These are phyloP conservation scores for Populus euphratica DNA, from an alignment of 345 rosid genomes.

Conservation along the genomic window DNA sequence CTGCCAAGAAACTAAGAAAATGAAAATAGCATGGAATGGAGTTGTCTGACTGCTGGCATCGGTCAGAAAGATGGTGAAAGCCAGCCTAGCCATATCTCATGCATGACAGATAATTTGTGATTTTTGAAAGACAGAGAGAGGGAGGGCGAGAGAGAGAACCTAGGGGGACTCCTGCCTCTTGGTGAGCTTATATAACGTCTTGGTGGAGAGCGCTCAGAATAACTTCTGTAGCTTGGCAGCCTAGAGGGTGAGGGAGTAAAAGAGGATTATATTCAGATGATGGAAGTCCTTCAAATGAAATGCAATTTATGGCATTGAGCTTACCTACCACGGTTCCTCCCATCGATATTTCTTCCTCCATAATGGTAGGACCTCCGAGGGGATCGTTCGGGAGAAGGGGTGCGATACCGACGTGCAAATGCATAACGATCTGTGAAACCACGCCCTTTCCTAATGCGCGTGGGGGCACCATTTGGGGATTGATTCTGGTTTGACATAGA, in stretches of 20 bases:
- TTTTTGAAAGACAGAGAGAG: not conserved
- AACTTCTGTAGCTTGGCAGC: constrained; percentile 54
- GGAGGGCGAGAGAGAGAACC: constrained; percentile 40
- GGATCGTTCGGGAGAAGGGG: constrained; percentile 85
- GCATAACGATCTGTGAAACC: constrained; percentile 91
- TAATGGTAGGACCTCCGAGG: constrained; percentile 47
- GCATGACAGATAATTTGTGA: not conserved
- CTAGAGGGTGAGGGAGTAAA: constrained; percentile 28
- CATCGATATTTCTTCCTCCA: constrained; percentile 60
- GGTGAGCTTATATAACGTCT: constrained; percentile 66
- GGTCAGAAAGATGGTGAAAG: not conserved
- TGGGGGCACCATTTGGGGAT: constrained; percentile 49
- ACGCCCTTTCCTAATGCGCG: constrained; percentile 91
- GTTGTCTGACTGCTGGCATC: not conserved
- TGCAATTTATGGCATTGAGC: constrained; percentile 5
- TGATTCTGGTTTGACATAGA: constrained; percentile 29
- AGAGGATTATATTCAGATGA: not conserved
- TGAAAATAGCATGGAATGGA: not conserved
- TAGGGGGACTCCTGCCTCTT: constrained; percentile 75
- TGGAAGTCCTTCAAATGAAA: not conserved
- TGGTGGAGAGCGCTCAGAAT: constrained; percentile 45
- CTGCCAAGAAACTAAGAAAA: not conserved
- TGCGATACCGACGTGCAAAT: constrained; percentile 86
- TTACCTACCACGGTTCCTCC: constrained; percentile 74
- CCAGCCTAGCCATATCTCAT: not conserved